A percentile compares a stretch with the other conserved stretches of the same genome.
phyloP scores from a whole-genome alignment of 352 stramenopile species.

The Pythium aquatile region DNA sequence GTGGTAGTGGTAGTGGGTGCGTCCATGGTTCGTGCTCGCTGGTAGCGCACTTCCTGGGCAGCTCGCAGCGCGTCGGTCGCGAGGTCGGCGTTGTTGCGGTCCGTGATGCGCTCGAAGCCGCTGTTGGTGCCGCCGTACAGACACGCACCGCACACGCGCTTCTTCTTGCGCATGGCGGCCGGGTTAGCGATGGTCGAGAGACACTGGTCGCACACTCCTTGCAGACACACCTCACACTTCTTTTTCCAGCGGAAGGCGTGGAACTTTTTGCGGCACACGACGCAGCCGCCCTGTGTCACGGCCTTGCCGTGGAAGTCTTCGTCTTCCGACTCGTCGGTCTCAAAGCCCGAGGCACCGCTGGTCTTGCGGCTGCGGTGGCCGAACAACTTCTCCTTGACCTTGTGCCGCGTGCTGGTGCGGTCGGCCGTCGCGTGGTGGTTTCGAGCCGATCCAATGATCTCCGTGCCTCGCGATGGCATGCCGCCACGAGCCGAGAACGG shows the following conservation, averaged over 20 bases:
- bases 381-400: constrained; percentile 22
- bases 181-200: constrained; percentile 58
- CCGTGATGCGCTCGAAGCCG: constrained; percentile 22
- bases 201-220: constrained; percentile 62
- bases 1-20: neutral
- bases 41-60: constrained; percentile 3
- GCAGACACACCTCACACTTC: constrained; percentile 57
- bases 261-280: constrained; percentile 61
- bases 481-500: neutral
- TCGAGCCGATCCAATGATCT: constrained; percentile 10
- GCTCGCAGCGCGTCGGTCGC: constrained; percentile 14
- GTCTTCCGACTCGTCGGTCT: constrained; percentile 25
- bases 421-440: constrained; percentile 5
- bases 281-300: constrained; percentile 34
- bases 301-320: constrained; percentile 26
- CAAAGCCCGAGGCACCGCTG: constrained; percentile 15
- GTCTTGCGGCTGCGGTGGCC: constrained; percentile 19
- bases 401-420: constrained; percentile 20
- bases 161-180: constrained; percentile 52
- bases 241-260: constrained; percentile 78
- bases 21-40: constrained; percentile 7
- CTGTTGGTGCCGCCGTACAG: constrained; percentile 48
- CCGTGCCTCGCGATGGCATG: constrained; percentile 16
- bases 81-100: constrained; percentile 9
- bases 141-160: constrained; percentile 64